A percentile compares a stretch with the other conserved stretches of the same genome.
These are phyloP conservation scores for Nicotiana tomentosiformis DNA, from an alignment of 257 asterid species.

Conservation along the genomic window DNA sequence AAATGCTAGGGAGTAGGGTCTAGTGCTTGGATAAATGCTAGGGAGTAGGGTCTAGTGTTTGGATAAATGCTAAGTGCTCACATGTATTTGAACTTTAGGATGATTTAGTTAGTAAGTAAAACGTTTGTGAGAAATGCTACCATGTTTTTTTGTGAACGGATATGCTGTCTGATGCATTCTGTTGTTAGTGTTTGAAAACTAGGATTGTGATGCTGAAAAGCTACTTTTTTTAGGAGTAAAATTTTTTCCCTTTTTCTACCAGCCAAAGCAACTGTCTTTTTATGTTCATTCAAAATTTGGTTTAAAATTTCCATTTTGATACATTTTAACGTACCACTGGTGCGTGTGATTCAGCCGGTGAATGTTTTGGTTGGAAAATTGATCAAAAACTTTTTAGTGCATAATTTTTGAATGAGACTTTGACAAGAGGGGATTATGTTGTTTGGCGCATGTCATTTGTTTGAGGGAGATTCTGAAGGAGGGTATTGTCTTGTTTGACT, in stretches of 20 bases:
- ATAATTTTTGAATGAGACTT: background rate
- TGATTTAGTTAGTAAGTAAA: background rate
- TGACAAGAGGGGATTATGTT: background rate
- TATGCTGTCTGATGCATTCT: background rate
- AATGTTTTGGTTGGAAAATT: background rate
- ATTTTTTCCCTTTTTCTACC: too few relatives aligned
- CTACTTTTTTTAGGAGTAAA: background rate
- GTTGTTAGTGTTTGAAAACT: background rate
- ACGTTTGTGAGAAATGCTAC: too few relatives aligned
- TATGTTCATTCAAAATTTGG: background rate
- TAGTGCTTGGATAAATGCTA: too few relatives aligned
- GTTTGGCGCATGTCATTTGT: background rate
- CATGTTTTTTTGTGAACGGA: too few relatives aligned
- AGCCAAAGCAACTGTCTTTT: background rate
- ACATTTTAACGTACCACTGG: background rate
- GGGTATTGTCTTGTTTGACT: background rate
- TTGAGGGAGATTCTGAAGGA: background rate
- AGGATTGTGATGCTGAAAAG: background rate
- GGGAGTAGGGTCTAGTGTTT: too few relatives aligned
- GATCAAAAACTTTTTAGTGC: background rate
- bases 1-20: too few relatives aligned
- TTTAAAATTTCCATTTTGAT: background rate
- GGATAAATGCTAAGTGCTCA: background rate
- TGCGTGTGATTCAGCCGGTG: background rate
- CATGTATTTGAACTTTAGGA: background rate